Evolutionary conservation across 805 yeast genomes (phyloP), one percentile per base, ranked within the genome.

Genomic region (Cyberlindnera samutprakarnensis): DNA sequence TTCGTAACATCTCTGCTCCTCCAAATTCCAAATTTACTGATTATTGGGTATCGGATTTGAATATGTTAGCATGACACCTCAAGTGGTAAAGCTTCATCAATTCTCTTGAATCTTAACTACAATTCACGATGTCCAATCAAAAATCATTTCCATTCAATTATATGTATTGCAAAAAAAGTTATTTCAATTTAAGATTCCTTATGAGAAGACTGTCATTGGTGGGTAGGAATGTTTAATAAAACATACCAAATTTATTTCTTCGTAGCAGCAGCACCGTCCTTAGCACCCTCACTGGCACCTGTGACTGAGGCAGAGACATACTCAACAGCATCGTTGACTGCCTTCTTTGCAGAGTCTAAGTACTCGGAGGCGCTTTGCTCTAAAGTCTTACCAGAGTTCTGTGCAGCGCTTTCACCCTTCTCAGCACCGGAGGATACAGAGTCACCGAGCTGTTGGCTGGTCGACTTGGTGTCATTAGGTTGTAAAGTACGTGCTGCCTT

Each of bases 381-480:
- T 33, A 69, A 60, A 33, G 71, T 61, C 49, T 66, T 70, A 14
- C 52, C 54, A 20, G 22, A 8, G 20, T n/a, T 18, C 9, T 31
- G 23, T n/a, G 33, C 40, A 25, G 33, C 30, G n/a, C 38, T 20
- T 24, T 44, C 42, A 14, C 64, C 77, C 41, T 74, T 75, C 43
- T 70, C 72, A 52, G 66, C 66, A 31, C 80, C 82, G 36, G 61
- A 49, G 48, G 65, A 56, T 41, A 74, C 64, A 35, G 73, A 58
- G 61, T 84, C 95, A 41, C 76, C 67, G 21, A 75, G 62, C 46
- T 75, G 64, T 67, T 87, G 95, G 39, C 71, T 59, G 42, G 71
- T 59, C 27, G 88, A 77, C 69, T 85, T 85, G 48, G 76, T 66
- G 35, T 59, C 59, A 31, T 79, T 77, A 45, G 92, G 86, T 53